These are phyloP conservation scores for Talaromyces sp. DNA, from an alignment of 2,329 filamentous ascomycete species.

Conservation along the genomic window DNA sequence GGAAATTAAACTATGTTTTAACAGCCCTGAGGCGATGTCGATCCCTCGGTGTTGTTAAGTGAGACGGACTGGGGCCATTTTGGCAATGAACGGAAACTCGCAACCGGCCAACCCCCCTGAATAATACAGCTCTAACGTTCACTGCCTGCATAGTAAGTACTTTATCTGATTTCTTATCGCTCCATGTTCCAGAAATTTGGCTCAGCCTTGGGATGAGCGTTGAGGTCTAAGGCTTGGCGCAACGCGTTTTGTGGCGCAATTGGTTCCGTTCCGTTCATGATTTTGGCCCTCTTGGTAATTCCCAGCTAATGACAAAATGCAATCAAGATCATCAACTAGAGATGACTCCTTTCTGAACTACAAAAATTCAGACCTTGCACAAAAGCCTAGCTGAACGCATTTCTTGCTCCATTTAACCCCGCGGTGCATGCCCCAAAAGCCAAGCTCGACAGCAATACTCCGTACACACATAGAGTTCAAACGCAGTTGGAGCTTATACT, in stretches of 20 bases:
- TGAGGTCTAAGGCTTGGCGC: neutral
- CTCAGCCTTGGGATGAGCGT: neutral
- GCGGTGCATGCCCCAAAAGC: neutral
- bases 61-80: neutral
- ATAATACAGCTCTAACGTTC: neutral
- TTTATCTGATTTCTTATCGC: neutral
- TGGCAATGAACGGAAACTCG: too few relatives aligned
- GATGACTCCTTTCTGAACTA: neutral
- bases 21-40: neutral
- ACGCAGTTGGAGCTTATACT: neutral
- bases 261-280: neutral
- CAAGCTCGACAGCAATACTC: neutral
- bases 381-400: neutral
- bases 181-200: neutral
- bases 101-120: too few relatives aligned
- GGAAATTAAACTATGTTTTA: neutral
- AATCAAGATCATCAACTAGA: neutral
- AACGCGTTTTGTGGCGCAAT: neutral
- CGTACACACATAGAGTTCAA: neutral
- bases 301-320: neutral
- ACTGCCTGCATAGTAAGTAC: neutral
- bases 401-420: neutral
- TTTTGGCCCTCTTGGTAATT: neutral
- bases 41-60: neutral
- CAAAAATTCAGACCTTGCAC: neutral